These are phyloP conservation scores for Batrachochytrium dendrobatidis DNA, from an alignment of 371 early-diverging fungal genomes.

Conservation along the genomic window DNA sequence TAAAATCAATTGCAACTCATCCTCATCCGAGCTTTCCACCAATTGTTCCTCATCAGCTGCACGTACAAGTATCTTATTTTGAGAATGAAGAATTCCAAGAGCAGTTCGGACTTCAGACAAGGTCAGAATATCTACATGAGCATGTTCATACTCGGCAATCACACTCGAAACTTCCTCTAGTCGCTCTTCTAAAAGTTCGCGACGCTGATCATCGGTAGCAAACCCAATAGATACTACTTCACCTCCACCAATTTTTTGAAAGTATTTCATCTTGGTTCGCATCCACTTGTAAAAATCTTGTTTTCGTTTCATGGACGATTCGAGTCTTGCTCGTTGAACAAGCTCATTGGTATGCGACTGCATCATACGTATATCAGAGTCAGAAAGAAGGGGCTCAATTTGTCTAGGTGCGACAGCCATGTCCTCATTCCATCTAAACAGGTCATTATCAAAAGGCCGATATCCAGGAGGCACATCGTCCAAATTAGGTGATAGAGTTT, in stretches of 20 bases:
- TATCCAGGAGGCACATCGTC: slow-evolving; percentile 1
- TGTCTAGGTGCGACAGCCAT: slow-evolving; percentile 19
- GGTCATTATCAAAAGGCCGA: slow-evolving; percentile 9
- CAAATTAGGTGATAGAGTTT: background rate
- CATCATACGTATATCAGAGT: slow-evolving; percentile 41
- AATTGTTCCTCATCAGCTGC: slow-evolving; percentile 40
- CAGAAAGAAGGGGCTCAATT: slow-evolving; percentile 33
- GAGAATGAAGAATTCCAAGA: slow-evolving; percentile 29
- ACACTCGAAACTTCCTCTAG: slow-evolving; percentile 24
- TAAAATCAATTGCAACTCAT: slow-evolving; percentile 27
- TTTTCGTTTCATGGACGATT: slow-evolving; percentile 25
- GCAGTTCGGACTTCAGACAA: slow-evolving; percentile 27
- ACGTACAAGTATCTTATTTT: slow-evolving; percentile 32
- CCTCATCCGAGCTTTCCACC: slow-evolving; percentile 37
- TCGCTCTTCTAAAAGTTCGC: slow-evolving; percentile 35
- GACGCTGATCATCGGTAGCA: slow-evolving; percentile 36
- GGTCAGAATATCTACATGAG: slow-evolving; percentile 27
- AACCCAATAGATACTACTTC: slow-evolving; percentile 30
- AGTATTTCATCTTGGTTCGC: slow-evolving; percentile 31
- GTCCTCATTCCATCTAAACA: slow-evolving; percentile 17
- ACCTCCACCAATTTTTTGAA: slow-evolving; percentile 32
- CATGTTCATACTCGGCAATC: slow-evolving; percentile 29
- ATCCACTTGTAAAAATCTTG: slow-evolving; percentile 46
- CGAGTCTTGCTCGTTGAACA: slow-evolving; percentile 28
- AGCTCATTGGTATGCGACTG: slow-evolving; percentile 38